phyloP scores from a whole-genome alignment of 768 basidiomycete genomes.

The Kwoniella newhampshirensis region DNA sequence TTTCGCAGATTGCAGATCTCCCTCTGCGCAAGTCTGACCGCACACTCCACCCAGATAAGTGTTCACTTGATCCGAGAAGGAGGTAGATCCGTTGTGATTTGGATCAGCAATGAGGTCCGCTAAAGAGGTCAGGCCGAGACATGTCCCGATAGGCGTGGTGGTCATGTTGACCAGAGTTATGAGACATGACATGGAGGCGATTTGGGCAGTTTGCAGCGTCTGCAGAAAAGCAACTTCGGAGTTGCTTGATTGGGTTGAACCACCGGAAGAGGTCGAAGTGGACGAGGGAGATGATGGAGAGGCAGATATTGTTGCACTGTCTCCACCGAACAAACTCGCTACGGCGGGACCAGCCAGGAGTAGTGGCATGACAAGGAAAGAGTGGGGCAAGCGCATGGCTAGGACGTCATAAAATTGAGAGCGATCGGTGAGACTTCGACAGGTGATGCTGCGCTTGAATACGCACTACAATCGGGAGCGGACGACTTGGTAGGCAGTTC shows the following conservation, averaged over 20 bases:
- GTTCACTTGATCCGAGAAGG: conserved; percentile 41
- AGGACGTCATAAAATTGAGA: no score
- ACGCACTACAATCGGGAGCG: no score
- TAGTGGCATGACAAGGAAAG: conserved; percentile 2
- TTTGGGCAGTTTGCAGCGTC: conserved; percentile 39
- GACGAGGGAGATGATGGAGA: conserved; percentile 6
- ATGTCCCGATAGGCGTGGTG: conserved; percentile 37
- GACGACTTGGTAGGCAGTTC: no score
- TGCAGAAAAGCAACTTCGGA: conserved; percentile 38
- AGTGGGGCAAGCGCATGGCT: neutral
- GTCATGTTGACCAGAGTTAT: conserved; percentile 52
- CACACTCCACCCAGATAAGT: conserved; percentile 40
- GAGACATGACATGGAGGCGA: conserved; percentile 44
- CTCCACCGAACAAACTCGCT: conserved; percentile 4
- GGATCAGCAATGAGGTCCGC: conserved; percentile 35
- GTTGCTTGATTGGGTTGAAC: neutral
- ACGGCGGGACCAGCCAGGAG: conserved; percentile 6
- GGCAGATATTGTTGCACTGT: conserved; percentile 5
- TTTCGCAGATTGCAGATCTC: conserved; percentile 30
- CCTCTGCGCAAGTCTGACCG: conserved; percentile 25
- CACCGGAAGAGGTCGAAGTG: neutral
- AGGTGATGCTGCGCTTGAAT: no score
- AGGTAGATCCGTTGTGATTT: conserved; percentile 3
- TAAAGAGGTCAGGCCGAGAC: conserved; percentile 41
- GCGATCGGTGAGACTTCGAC: no score